Evolutionary conservation across 257 asterid genomes (phyloP), one percentile per base, ranked within the genome.

Genomic region (Ballota nigra): DNA sequence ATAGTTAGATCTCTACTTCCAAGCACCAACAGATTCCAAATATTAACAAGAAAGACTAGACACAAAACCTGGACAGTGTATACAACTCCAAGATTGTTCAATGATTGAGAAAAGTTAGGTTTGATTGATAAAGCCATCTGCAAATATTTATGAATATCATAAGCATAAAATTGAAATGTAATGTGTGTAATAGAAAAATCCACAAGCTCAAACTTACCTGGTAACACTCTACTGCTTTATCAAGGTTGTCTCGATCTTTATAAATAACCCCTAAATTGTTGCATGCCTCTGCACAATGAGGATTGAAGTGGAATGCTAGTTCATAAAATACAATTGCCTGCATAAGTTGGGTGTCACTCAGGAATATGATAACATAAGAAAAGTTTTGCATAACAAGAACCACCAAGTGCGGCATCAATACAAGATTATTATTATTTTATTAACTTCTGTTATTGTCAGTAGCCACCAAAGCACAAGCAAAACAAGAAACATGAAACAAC

Each of bases 261-360:
- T 92, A 95, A 76, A 95, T 89, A 85, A 95, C 99, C 63, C 99
- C 99, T 76, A 95, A 80, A 82, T 95, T 95, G 91, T 95, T 95
- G 78, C 99, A 95, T 72, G 99, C 99, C 87, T 95, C 99, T 24
- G 99, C 99, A 78, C 99, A 95, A 71, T 92, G 97, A 66, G 99
- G 99, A 77, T 95, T 95, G 88, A 95, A 95, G 87, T 95, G 98
- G 87, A 92, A 95, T 6, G 99, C 99, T 34, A 95, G 96, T 86
- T 95, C 99, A 86, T 95, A 95, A 77, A 95, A 95, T 31, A 95
- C 96, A 77, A 92, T 85, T 51, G 99, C 99, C 99, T 95, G 90
- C 89, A 88, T 16, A 68, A 63, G 75, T 52, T 74, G 72, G 75
- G 63, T 69, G 28, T 16, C 68, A 45, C 56, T 66, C 62, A 56